Evolutionary conservation across 2,329 filamentous ascomycete species (phyloP).

Genomic region (Alternaria triticina): DNA sequence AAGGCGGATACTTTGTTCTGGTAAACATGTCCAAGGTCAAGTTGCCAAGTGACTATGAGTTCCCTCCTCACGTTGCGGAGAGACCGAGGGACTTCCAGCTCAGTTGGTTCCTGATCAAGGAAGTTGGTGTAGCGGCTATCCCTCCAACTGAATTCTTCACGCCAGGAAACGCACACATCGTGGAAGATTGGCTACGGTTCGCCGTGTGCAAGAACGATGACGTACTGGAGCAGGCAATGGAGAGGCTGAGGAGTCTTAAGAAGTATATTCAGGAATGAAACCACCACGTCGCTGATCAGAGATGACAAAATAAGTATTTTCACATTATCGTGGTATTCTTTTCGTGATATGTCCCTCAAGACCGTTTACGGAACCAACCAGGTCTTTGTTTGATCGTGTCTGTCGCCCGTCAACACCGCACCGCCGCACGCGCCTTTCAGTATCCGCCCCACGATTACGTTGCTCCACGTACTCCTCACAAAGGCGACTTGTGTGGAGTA

Average conservation of each 20-base stretch:
- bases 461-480: background rate
- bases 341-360: background rate
- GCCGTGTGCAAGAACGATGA: constrained; percentile 96
- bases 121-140: constrained; percentile 93
- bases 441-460: background rate
- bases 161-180: constrained; percentile 78
- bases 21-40: constrained; percentile 91
- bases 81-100: constrained; percentile 93
- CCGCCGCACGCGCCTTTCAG: background rate
- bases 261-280: constrained; percentile 53
- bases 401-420: background rate
- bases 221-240: constrained; percentile 63
- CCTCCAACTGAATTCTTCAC: constrained; percentile 98
- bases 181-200: constrained; percentile 92
- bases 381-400: background rate
- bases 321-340: background rate
- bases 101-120: constrained; percentile 95
- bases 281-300: background rate
- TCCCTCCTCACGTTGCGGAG: constrained; percentile 85
- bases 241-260: constrained; percentile 56
- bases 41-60: constrained; percentile 82
- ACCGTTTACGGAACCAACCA: background rate
- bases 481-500: background rate
- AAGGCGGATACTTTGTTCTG: constrained; percentile 97
- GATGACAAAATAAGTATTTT: background rate